A percentile compares a stretch with the other conserved stretches of the same genome.
Evolutionary conservation across 1,284 basidiomycete genomes (phyloP).

Genomic region (Exobasidium cylindrosporum): DNA sequence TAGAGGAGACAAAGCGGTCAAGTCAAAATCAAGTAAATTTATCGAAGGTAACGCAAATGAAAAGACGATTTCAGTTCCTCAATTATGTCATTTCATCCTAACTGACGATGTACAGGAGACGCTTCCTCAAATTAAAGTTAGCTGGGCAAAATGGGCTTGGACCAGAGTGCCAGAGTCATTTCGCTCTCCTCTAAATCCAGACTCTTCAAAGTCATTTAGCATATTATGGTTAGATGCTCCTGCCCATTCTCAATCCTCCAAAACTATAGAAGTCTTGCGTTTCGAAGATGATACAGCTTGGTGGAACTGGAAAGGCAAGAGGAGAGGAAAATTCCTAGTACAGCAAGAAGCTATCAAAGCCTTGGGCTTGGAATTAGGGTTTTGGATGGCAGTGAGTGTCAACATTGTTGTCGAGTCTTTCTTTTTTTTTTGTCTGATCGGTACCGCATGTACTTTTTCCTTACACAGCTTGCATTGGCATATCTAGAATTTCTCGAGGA

Average conservation of each 20-base stretch:
- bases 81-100: slow-evolving; percentile 21
- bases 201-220: slow-evolving; percentile 37
- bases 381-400: slow-evolving; percentile 39
- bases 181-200: slow-evolving; percentile 31
- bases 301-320: slow-evolving; percentile 41
- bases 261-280: slow-evolving; percentile 28
- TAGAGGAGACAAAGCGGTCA: not conserved
- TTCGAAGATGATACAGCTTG: slow-evolving; percentile 36
- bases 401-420: too few relatives aligned
- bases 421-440: too few relatives aligned
- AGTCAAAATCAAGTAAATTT: not conserved
- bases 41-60: not conserved
- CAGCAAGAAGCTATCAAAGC: slow-evolving; percentile 35
- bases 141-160: slow-evolving; percentile 41
- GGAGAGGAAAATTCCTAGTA: slow-evolving; percentile 27
- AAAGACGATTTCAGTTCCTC: not conserved
- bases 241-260: not conserved
- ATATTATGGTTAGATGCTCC: slow-evolving; percentile 37
- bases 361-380: slow-evolving; percentile 32
- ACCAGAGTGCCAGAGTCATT: slow-evolving; percentile 31
- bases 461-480: slow-evolving; percentile 23
- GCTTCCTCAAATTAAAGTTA: not conserved
- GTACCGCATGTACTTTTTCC: not conserved
- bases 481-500: slow-evolving; percentile 47
- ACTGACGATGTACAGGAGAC: slow-evolving; percentile 18